Base-by-base conservation (phyloP, 768 basidiomycete species). In the Tricholoma saponaceum region DNA sequence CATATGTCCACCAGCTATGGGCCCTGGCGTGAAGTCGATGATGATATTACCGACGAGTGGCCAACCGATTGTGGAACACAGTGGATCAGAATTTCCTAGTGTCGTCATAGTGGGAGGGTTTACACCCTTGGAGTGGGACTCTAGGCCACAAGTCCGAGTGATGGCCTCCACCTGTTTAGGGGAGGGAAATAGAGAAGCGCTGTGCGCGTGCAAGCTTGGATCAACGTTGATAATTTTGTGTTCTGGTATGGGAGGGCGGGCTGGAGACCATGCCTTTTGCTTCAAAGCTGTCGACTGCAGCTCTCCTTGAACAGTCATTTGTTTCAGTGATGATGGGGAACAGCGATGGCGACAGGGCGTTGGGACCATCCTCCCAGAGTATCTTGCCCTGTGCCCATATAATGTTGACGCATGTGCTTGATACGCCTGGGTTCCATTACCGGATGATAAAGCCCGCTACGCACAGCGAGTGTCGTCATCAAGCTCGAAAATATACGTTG, bases 401-500 rank as follows among this genome's bases (percentile, higher is more conserved):
- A 4, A 43, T 54, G 22, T 54, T 54, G 5, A 23, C 61, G 58
- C 55, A 60, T 65, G 39, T 53, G 43, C 20, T 62, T 59, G 26
- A 67, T 60, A 47, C 52, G 62, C 56, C 56, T 56, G 18, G 64
- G 66, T n/a, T 57, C 53, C 43, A 58, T 62, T 32, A 72, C 58
- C 52, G 58, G 56, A 52, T 56, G 41, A 60, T 43, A 60, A 62
- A 47, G 46, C 60, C 51, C 54, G 60, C 57, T 35, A 55, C 67
- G 47, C 54, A 68, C 64, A 55, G 64, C 64, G 61, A 72, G 66
- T 43, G 56, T 52, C 25, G 62, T 62, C 44, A 75, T 58, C 28
- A 69, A 59, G 4, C 50, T 71, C 69, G 1, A 70, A 70, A n/a
- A 75, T 63, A 43, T 64, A 63, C 22, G 69, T 71, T 32, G 63